Base-by-base conservation (phyloP, 2,329 filamentous ascomycete species). In the Coniochaeta sp. region DNA sequence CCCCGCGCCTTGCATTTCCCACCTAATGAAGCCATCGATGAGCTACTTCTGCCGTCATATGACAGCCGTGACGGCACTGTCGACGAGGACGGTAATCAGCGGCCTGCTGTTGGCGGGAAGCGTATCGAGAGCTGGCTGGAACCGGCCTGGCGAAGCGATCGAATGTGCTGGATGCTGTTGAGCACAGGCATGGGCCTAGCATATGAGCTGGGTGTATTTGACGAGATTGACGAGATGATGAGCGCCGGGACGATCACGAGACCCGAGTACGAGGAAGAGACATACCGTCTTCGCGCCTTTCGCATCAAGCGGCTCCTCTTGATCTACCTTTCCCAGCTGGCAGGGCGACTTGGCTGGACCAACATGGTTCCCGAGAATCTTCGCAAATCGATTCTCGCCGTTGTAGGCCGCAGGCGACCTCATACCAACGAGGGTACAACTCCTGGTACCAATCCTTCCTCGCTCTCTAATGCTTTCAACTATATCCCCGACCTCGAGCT, bases 121-220 rank as follows among this genome's bases (percentile, higher is more conserved):
- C 81, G 92, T 31, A 95, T 97, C 64, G 92, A 96, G 70, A 93
- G 91, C 71, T 98, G 95, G 91, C 84, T 98, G 4, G 95, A 99
- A 72, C 95, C 95, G 2, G 93, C 91, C 9, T 97, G 93, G 91
- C 84, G 93, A 67, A 91, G 89, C 64, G 93, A 97, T 69, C 89
- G 92, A 59, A 96, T 97, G 90, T 96, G 91, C 70, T 97, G 93
- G 93, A 97, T 97, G 91, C 79, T 98, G 16, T 81, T 98, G 33
- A 96, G 91, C 69, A 96, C 92, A 40, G 92, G 91, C 16, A 90
- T 93, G 78, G 90, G 92, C 1, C 79, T 98, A 40, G 91, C 90
- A 0, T 96, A 96, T 66, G 95, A 99, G 73, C 85, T 99, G 34
- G 95, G 95, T 12, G 91, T 99, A 1, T 99, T 98, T 67, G 95